phyloP scores from a whole-genome alignment of 2,329 filamentous ascomycete species.

The Claviceps purpurea region DNA sequence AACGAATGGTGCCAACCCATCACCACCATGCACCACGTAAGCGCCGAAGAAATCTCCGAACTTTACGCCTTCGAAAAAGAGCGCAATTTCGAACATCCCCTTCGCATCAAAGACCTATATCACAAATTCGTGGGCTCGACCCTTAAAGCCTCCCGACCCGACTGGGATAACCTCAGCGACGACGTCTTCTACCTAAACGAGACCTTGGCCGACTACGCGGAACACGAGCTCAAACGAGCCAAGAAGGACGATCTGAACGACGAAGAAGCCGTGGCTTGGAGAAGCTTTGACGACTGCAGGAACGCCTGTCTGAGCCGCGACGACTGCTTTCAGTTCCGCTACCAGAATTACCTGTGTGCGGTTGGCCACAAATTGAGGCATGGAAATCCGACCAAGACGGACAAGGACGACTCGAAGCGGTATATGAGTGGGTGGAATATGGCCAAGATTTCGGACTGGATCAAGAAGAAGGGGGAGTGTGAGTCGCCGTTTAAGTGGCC shows the following conservation, averaged over 20 bases:
- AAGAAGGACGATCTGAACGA: constrained; percentile 20
- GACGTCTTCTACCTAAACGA: constrained; percentile 28
- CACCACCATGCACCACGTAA: constrained; percentile 42
- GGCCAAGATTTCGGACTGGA: constrained; percentile 26
- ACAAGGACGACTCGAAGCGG: constrained; percentile 15
- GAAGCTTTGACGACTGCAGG: constrained; percentile 28
- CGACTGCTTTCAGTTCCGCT: constrained; percentile 29
- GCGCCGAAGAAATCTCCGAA: constrained; percentile 33
- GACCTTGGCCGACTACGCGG: constrained; percentile 15
- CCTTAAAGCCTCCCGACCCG: constrained; percentile 23
- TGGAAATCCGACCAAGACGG: constrained; percentile 23
- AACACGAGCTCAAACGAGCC: constrained; percentile 18
- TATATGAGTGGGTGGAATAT: constrained; percentile 29
- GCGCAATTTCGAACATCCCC: constrained; percentile 18
- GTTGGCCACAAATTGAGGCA: constrained; percentile 23
- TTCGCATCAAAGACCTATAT: constrained; percentile 35
- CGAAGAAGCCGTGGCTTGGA: constrained; percentile 27
- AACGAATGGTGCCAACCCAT: constrained; percentile 43
- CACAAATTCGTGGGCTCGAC: constrained; percentile 29
- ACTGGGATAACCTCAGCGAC: constrained; percentile 42
- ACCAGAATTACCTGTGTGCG: constrained; percentile 24
- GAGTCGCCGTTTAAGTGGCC: constrained; percentile 7
- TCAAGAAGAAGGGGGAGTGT: constrained; percentile 23
- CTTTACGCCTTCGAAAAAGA: constrained; percentile 38
- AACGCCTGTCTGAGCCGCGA: constrained; percentile 26